Percentiles rank a stretch among this genome's conserved stretches.
phyloP scores from a whole-genome alignment of 164 flowering plant species.

The Berberis thunbergii region DNA sequence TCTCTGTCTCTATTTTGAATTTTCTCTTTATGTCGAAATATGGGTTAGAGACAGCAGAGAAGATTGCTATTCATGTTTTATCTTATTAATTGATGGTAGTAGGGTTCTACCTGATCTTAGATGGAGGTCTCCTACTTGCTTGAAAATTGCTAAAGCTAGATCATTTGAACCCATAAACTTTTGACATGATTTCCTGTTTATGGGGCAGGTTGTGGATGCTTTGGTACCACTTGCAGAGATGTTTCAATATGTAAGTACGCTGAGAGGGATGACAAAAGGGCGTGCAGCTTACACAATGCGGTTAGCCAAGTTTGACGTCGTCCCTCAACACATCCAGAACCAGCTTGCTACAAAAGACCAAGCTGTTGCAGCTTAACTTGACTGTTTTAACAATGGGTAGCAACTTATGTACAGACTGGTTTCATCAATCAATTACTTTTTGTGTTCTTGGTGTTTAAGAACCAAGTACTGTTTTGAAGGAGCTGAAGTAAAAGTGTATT shows the following conservation, averaged over 20 bases:
- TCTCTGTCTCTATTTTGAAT: neutral
- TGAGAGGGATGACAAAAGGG: slow-evolving; percentile 93
- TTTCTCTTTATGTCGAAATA: no score
- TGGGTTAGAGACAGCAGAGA: no score
- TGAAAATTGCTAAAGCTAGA: neutral
- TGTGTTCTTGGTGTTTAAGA: slow-evolving; percentile 6
- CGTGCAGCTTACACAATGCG: slow-evolving; percentile 97
- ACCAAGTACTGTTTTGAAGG: slow-evolving; percentile 3
- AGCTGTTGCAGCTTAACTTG: slow-evolving; percentile 60
- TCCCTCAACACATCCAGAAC: slow-evolving; percentile 92
- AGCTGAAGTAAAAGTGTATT: neutral
- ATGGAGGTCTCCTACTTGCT: neutral
- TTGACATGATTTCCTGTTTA: neutral
- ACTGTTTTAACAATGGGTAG: slow-evolving; percentile 3
- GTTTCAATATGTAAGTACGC: slow-evolving; percentile 92
- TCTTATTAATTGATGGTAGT: neutral
- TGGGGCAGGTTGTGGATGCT: slow-evolving; percentile 77
- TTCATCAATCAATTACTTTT: neutral
- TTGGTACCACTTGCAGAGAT: slow-evolving; percentile 92
- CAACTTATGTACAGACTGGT: neutral
- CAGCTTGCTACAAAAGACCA: slow-evolving; percentile 70
- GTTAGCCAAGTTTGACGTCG: slow-evolving; percentile 85
- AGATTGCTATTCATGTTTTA: neutral
- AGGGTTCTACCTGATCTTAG: neutral
- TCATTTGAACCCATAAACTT: neutral